Evolutionary conservation across 73 alveolate species (phyloP), one percentile per base, ranked within the genome.

Genomic region (Stentor roeselii): DNA sequence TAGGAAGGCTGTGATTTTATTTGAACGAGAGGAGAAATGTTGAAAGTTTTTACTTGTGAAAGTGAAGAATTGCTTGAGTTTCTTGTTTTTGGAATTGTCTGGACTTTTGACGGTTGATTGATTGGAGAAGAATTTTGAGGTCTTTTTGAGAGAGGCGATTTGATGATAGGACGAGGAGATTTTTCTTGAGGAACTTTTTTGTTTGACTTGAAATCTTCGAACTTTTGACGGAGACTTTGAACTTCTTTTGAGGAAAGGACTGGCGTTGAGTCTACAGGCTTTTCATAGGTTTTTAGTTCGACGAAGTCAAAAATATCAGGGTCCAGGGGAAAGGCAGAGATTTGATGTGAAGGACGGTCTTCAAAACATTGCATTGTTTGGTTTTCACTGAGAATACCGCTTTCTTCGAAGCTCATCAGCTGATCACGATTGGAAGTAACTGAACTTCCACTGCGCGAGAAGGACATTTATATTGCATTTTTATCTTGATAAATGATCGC

Each of bases 211-310:
- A 11, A 50, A 11, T 50, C 67, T 11, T 50, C 30, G 67, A 50
- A 50, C 21, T 50, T 50, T 21, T 50, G 6, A 11, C 21, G 6
- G 6, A 50, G 21, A 50, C 21, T 50, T 21, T 11, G 67, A 11
- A 50, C 67, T 50, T 50, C 67, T 50, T 50, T 50, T 50, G 6
- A 21, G 67, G 30, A 11, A 11, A 50, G 67, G 21, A 50, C 67
- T 11, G 67, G 67, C 67, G 6, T 50, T 50, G 67, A 50, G 67
- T 50, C 67, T 50, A 50, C 67, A 11, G 67, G 67, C 21, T 50
- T 21, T 50, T 6, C 21, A 50, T 50, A 50, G 6, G 67, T 50
- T 21, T 50, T 50, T 21, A 50, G 6, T 11, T 50, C 6, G 67
- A 11, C 67, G 6, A 50, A 11, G 21, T 50, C 67, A 50, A 50